phyloP scores from a whole-genome alignment of 306 rosid genomes.

The Cicer chorassanicum region DNA sequence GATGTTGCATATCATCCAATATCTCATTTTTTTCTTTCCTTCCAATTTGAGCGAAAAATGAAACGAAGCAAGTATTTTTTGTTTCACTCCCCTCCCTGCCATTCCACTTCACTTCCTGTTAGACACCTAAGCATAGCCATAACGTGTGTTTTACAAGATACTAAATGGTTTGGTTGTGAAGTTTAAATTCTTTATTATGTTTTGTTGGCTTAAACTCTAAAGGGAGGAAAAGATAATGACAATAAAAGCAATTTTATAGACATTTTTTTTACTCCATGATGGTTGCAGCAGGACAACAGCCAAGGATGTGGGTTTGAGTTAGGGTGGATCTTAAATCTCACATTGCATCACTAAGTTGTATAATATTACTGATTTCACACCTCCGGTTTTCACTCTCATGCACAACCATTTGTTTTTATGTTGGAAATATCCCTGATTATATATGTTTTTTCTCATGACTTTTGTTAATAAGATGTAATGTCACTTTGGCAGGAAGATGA shows the following conservation, averaged over 20 bases:
- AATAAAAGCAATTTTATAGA: too few species aligned
- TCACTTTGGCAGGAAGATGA: constrained; percentile 84
- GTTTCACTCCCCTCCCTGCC: neutral
- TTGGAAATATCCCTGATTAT: neutral
- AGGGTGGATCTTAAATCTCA: constrained; percentile 3
- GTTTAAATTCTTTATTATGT: too few species aligned
- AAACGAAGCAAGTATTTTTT: neutral
- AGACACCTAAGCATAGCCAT: neutral
- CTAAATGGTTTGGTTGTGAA: neutral
- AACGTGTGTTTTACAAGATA: neutral
- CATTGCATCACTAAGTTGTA: neutral
- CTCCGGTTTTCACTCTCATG: constrained; percentile 12
- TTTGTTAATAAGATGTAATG: constrained; percentile 29
- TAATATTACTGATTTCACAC: constrained; percentile 1
- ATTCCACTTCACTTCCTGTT: neutral
- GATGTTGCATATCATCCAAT: neutral
- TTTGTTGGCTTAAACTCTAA: too few species aligned
- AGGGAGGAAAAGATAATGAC: too few species aligned
- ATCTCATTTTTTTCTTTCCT: neutral
- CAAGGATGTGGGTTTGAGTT: too few species aligned
- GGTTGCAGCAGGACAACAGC: too few species aligned
- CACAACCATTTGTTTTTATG: constrained; percentile 4
- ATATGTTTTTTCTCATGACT: constrained; percentile 6
- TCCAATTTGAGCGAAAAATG: neutral
- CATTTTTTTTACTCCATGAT: too few species aligned